phyloP scores from a whole-genome alignment of 805 yeast species.

The Yamadazyma ubonensis region DNA sequence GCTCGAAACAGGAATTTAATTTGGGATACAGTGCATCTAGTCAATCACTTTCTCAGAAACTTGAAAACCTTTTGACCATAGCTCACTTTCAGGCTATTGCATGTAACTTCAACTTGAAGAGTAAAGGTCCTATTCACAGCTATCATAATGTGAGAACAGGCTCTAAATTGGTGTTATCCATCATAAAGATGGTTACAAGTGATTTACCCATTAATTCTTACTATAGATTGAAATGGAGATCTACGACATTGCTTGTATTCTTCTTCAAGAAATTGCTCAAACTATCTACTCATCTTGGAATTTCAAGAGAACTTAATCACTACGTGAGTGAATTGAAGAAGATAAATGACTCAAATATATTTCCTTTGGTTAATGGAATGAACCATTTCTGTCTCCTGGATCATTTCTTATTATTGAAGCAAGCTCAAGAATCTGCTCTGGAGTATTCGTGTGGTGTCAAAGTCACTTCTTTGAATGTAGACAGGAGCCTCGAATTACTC shows the following conservation, averaged over 20 bases:
- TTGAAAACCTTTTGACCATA: constrained; percentile 28
- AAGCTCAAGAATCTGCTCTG: neutral
- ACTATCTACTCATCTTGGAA: constrained; percentile 48
- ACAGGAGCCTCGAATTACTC: constrained; percentile 1
- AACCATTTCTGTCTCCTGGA: constrained; percentile 10
- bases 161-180: constrained; percentile 51
- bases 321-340: constrained; percentile 51
- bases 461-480: constrained; percentile 4
- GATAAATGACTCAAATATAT: constrained; percentile 28
- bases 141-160: constrained; percentile 46
- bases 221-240: constrained; percentile 22
- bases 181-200: constrained; percentile 36
- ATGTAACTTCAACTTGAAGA: constrained; percentile 21
- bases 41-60: constrained; percentile 18
- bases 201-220: neutral
- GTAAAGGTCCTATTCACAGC: constrained; percentile 25
- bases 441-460: constrained; percentile 3
- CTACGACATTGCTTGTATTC: constrained; percentile 33
- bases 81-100: constrained; percentile 37
- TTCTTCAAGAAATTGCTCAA: constrained; percentile 42
- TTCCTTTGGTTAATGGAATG: constrained; percentile 13
- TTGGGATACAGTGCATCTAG: constrained; percentile 1
- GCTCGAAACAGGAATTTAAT: constrained; percentile 29
- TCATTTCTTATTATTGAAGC: constrained; percentile 8
- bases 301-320: constrained; percentile 57